Conservation (phyloP, 1,284 basidiomycete genomes). For the Trametes pubescens region DNA sequence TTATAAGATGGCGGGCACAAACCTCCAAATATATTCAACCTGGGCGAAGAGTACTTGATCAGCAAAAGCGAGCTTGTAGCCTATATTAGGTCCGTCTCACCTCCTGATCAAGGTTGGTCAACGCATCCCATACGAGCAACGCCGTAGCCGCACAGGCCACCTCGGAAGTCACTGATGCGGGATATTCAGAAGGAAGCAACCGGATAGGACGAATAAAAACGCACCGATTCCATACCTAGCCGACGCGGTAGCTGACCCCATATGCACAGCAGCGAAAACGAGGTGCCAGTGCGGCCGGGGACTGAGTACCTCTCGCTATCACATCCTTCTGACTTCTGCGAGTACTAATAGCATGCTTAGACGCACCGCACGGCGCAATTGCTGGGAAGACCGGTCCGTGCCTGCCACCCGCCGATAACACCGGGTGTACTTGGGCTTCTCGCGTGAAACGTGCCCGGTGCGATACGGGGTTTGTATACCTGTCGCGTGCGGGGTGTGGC, state of each 20-base stretch:
- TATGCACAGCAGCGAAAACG: not conserved
- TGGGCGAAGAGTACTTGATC: not conserved
- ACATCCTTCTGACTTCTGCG: not conserved
- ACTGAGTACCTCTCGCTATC: not conserved
- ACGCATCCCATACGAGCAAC: slow-evolving; percentile 23
- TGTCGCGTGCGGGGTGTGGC: not conserved
- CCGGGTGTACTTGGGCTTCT: slow-evolving; percentile 1
- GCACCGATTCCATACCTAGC: not conserved
- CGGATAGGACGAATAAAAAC: not conserved
- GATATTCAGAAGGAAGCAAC: not conserved
- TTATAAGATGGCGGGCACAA: not conserved
- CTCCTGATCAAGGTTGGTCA: slow-evolving; percentile 25
- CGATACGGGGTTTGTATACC: not conserved
- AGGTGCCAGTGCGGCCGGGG: too few species aligned
- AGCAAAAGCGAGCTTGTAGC: not conserved
- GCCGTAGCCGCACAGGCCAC: slow-evolving; percentile 23
- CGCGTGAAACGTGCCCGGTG: slow-evolving; percentile 3
- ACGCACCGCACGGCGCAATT: too few species aligned
- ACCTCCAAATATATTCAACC: slow-evolving; percentile 32
- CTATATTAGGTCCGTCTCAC: not conserved
- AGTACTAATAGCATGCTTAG: not conserved
- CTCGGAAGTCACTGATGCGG: slow-evolving; percentile 16
- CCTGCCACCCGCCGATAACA: not conserved
- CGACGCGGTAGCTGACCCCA: not conserved
- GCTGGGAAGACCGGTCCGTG: slow-evolving; percentile 1